Evolutionary conservation across 441 rosid genomes (phyloP), one percentile per base, ranked within the genome.

Genomic region (Caryocar brasiliense): DNA sequence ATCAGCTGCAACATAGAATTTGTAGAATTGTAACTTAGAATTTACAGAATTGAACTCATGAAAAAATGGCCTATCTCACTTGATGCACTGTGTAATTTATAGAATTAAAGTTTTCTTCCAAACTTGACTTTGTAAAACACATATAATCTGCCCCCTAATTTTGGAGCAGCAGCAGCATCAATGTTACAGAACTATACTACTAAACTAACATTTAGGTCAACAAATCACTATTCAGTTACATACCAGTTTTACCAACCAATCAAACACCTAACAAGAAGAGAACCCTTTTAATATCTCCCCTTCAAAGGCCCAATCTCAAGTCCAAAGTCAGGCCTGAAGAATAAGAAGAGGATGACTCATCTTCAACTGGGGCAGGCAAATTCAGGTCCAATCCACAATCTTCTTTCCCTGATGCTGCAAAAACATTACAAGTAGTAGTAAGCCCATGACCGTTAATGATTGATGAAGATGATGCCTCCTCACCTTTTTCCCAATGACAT

Each of bases 401-500:
- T 17, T 47, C 51, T 40, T 30, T 57, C n/a, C n/a, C n/a, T n/a
- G n/a, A n/a, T 19, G 45, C 14, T 20, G 24, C 28, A 11, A 26
- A 28, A 13, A 40, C 47, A 35, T 34, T 59, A n/a, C n/a, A n/a
- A n/a, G n/a, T n/a, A n/a, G n/a, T n/a, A n/a, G n/a, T n/a, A 18
- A 51, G 54, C 33, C 50, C 66, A 34, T 40, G 67, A 34, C 51
- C 51, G 19, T 18, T 33, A 18, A 32, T 40, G 33, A 30, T n/a
- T 24, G 0, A 21, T 17, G 52, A 45, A 24, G 51, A 39, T 42
- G 58, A 42, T 46, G 59, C 7, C 42, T 64, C 81, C 13, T 79
- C 83, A 6, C 48, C 67, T 56, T 44, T 78, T 68, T 83, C 96
- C 90, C 92, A 80, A 22, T 84, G 98, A 67, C 84, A 82, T 65